Evolutionary conservation across 225 moss, liverwort and hornwort genomes (phyloP), one percentile per base, ranked within the genome.

Genomic region (Pseudisothecium myosuroides): DNA sequence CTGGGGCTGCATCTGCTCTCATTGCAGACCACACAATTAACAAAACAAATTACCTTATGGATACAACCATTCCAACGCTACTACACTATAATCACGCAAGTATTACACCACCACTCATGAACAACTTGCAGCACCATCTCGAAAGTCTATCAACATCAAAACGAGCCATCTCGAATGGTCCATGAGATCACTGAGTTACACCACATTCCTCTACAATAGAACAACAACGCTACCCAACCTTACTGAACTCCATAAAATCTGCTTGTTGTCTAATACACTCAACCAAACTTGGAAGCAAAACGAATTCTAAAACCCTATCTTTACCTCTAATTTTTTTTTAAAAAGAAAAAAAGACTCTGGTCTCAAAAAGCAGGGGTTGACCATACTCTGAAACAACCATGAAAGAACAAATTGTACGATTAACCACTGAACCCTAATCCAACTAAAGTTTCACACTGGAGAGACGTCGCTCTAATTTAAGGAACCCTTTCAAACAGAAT

Each of bases 1-100:
- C 86, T 94, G 94, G 28, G 93, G 92, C 90, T 93, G 94, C 92
- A 93, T 93, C 93, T 91, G 89, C 83, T 64, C 19, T 61, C 88
- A 87, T 67, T 41, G 14, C 61, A 63, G 23, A 31, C n/a, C n/a
- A 66, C 19, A 41, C 43, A 32, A 32, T 17, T 39, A 8, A 55
- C 43, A 58, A 69, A 84, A 41, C 84, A 71, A n/a, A 71, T 32
- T 19, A 43, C 31, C 31, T 11, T 31, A 15, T 5, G 72, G 73
- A 41, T 49, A 37, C 27, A 83, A 56, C 73, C 37, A 79, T 77
- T 63, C 55, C 34, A 55, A 80, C 72, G 31, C 21, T 41, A 41
- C 39, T 19, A 39, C 11, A 59, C 59, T 14, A 68, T 6, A 21
- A 68, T 27, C 29, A 81, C 37, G 59, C 83, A 66, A 86, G 72